A percentile compares a stretch with the other conserved stretches of the same genome.
Conservation (phyloP, 768 basidiomycete species). For the Suillus paluster region DNA sequence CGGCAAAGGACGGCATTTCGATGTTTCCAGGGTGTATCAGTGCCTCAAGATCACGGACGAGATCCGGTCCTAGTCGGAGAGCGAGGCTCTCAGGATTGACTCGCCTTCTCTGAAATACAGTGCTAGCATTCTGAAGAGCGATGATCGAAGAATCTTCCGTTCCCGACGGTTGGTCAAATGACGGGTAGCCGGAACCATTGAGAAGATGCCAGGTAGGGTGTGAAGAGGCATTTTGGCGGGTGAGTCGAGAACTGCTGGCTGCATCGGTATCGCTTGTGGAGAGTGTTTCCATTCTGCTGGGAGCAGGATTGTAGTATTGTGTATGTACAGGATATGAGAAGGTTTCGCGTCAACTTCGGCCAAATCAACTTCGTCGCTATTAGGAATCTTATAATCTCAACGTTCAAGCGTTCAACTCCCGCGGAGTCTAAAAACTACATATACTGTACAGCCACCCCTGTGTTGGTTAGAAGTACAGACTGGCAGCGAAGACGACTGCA, state of each 20-base stretch:
- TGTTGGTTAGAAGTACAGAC: conserved; percentile 72
- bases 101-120: conserved; percentile 40
- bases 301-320: neutral
- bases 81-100: conserved; percentile 76
- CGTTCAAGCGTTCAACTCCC: too few relatives aligned
- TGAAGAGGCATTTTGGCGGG: conserved; percentile 1
- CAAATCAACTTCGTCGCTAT: neutral
- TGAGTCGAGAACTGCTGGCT: neutral
- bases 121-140: neutral
- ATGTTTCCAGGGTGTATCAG: conserved; percentile 65
- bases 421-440: conserved; percentile 10
- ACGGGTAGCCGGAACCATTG: neutral
- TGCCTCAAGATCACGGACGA: conserved; percentile 75
- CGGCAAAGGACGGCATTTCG: conserved; percentile 77
- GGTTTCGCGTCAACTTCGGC: neutral
- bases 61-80: conserved; percentile 64
- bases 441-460: neutral
- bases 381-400: neutral
- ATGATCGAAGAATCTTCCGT: neutral
- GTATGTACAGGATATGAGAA: neutral
- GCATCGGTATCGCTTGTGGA: neutral
- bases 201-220: conserved; percentile 1
- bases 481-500: conserved; percentile 84
- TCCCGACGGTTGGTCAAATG: neutral
- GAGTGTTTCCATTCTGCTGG: neutral